Conservation (phyloP, 2,329 filamentous ascomycete genomes). For the Herpotrichia juniperi region DNA sequence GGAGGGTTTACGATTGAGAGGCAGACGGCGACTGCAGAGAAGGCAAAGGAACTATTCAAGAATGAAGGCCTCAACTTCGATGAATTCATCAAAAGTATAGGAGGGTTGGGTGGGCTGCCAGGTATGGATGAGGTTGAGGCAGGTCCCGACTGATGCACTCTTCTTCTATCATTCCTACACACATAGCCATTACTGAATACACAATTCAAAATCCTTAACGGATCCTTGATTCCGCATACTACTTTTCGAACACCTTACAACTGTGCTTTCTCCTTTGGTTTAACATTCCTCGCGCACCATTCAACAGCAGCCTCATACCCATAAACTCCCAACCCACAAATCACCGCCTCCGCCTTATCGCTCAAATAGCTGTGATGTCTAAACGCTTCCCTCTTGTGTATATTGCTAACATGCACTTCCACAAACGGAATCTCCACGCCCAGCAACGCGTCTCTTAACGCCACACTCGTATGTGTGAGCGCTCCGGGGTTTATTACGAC, state of each 20-base stretch:
- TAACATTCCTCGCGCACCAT: constrained; percentile 45
- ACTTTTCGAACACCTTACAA: constrained; percentile 4
- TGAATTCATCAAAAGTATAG: constrained; percentile 74
- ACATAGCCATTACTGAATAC: neutral
- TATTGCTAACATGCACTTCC: constrained; percentile 78
- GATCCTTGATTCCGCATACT: neutral
- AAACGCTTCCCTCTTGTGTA: constrained; percentile 73
- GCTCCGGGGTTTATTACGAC: constrained; percentile 79
- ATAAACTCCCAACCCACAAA: constrained; percentile 67
- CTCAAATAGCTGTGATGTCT: constrained; percentile 73
- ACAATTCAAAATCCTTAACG: neutral
- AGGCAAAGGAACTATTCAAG: constrained; percentile 78
- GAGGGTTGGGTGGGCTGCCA: constrained; percentile 64
- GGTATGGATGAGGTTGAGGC: constrained; percentile 36
- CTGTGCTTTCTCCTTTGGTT: constrained; percentile 24
- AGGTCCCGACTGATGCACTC: neutral
- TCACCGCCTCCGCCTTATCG: constrained; percentile 76
- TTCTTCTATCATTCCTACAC: neutral
- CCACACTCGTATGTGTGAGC: constrained; percentile 78
- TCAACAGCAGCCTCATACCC: constrained; percentile 56
- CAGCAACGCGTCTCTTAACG: constrained; percentile 74
- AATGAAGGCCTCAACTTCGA: constrained; percentile 82
- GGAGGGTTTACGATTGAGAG: constrained; percentile 78
- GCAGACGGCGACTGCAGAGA: constrained; percentile 73
- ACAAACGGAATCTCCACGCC: constrained; percentile 75